phyloP scores from a whole-genome alignment of 1,284 basidiomycete genomes.

The Pyrrhoderma noxium region DNA sequence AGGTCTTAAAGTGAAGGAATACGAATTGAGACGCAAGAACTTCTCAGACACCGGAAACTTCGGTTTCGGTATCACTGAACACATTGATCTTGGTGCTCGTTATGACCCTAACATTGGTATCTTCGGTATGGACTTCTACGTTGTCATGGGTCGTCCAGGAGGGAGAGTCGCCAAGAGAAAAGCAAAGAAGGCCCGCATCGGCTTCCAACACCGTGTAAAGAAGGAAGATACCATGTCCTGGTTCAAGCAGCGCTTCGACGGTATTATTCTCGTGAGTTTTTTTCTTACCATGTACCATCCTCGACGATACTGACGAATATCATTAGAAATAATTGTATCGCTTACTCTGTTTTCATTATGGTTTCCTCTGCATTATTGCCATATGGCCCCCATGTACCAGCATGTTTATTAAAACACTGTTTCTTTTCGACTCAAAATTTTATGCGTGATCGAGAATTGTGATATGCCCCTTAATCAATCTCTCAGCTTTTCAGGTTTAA shows the following conservation, averaged over 20 bases:
- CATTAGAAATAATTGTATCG: no score
- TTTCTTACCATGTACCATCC: neutral
- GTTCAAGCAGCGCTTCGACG: constrained; percentile 99
- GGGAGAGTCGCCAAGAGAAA: constrained; percentile 89
- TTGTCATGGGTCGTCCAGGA: constrained; percentile 96
- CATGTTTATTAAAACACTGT: constrained; percentile 1
- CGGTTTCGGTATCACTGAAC: constrained; percentile 96
- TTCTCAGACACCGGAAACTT: constrained; percentile 99
- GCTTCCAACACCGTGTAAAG: constrained; percentile 81
- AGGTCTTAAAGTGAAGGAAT: constrained; percentile 99
- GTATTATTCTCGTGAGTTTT: constrained; percentile 78
- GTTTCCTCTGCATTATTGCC: no score
- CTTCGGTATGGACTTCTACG: constrained; percentile 98
- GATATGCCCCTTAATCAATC: no score
- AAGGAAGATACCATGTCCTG: constrained; percentile 94
- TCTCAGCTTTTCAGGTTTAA: no score
- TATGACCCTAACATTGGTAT: constrained; percentile 97
- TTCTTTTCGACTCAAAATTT: neutral
- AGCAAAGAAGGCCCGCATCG: constrained; percentile 83
- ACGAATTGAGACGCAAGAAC: constrained; percentile 90
- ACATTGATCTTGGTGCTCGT: constrained; percentile 98
- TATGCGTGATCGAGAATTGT: neutral
- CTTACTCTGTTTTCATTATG: no score
- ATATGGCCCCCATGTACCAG: constrained; percentile 1
- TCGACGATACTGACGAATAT: no score